Evolutionary conservation across 2,329 filamentous ascomycete genomes (phyloP), one percentile per base, ranked within the genome.

Genomic region (Tolypocladium endophyticum): DNA sequence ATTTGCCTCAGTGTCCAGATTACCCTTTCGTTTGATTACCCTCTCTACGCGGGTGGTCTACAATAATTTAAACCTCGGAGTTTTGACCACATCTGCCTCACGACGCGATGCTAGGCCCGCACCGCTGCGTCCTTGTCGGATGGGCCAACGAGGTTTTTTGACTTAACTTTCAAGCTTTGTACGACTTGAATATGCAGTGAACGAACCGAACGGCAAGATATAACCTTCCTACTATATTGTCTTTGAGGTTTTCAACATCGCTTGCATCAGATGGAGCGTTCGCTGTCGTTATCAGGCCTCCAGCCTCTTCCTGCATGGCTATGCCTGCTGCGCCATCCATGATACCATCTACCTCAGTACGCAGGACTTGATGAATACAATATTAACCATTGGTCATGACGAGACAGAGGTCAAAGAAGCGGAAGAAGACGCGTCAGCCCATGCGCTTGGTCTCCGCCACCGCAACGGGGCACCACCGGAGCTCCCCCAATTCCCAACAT

Each of bases 321-420:
- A 90, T 85, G 2, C 88, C 88, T 16, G 88, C 89, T 1, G 88
- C 87, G 4, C 91, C 88, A 64, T 92, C 89, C 87, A 81, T 81
- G 58, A 28, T 47, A 9, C 14, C 4, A 39, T 52, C 33, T 9
- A 9, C 9, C n/a, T 43, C 41, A 23, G 41, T n/a, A n/a, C 20
- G 38, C 7, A 4, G 20, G 41, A 3, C 20, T 20, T 23, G 18
- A 9, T n/a, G n/a, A n/a, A 23, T 43, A 23, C n/a, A 18, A 43
- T 9, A 4, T 11, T 23, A 9, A n/a, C 20, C 20, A 8, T 12
- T 18, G 8, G 9, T 43, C 20, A 1, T 11, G 20, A 23, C 11
- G 20, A 43, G 8, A 71, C n/a, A n/a, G n/a, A n/a, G n/a, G n/a
- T n/a, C n/a, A n/a, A n/a, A n/a, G n/a, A n/a, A n/a, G n/a, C n/a